These are phyloP conservation scores for Capsicum baccatum DNA, from an alignment of 257 asterid genomes.

Conservation along the genomic window DNA sequence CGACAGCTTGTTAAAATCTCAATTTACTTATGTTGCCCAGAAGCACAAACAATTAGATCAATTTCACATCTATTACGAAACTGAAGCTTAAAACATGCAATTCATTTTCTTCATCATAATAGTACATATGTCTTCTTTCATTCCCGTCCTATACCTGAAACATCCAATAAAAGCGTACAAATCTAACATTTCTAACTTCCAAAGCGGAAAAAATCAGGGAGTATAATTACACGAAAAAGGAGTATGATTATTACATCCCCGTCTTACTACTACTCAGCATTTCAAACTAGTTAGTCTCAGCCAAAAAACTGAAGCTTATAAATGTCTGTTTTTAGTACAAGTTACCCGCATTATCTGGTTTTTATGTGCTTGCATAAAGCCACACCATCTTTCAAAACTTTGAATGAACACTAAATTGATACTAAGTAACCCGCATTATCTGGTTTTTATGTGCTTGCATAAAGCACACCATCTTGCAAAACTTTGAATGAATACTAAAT, in stretches of 20 bases:
- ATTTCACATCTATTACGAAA: too few species aligned
- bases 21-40: too few species aligned
- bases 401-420: neutral
- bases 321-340: neutral
- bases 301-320: neutral
- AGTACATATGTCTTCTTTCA: neutral
- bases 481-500: neutral
- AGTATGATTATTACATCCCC: neutral
- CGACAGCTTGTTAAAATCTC: too few species aligned
- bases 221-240: neutral
- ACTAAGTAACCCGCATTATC: neutral
- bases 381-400: neutral
- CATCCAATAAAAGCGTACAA: neutral
- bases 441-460: neutral
- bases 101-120: neutral
- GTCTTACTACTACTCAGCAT: neutral
- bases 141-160: neutral
- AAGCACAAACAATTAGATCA: neutral
- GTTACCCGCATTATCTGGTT: neutral
- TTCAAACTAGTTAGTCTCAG: conserved; percentile 9
- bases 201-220: neutral
- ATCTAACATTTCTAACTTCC: neutral
- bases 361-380: neutral
- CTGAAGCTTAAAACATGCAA: neutral
- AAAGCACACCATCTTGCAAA: conserved; percentile 3